Evolutionary conservation across 2,329 filamentous ascomycete genomes (phyloP).

Genomic region (Trematosphaeria pertusa): DNA sequence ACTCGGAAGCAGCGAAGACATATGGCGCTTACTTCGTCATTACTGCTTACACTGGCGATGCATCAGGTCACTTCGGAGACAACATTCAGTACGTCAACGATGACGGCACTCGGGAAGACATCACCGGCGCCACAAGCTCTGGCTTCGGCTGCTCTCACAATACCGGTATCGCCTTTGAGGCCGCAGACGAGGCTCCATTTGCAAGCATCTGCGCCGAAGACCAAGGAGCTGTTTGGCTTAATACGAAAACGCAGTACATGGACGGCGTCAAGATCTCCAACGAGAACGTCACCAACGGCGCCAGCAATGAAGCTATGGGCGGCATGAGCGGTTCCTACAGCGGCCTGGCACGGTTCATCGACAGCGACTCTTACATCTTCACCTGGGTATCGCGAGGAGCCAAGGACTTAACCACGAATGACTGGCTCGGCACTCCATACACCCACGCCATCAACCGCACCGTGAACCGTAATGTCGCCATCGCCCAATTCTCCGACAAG

Average conservation of each 20-base stretch:
- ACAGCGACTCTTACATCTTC: conserved; percentile 63
- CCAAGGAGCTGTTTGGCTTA: conserved; percentile 69
- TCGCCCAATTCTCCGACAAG: conserved; percentile 65
- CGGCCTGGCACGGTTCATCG: conserved; percentile 61
- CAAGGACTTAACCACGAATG: conserved; percentile 60
- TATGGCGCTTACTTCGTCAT: conserved; percentile 70
- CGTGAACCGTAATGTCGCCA: conserved; percentile 65
- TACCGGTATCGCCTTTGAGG: conserved; percentile 69
- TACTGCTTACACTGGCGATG: conserved; percentile 63
- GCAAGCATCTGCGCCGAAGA: conserved; percentile 67
- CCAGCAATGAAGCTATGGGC: conserved; percentile 64
- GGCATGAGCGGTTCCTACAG: conserved; percentile 70
- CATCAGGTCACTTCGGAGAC: conserved; percentile 66
- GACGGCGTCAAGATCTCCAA: conserved; percentile 66
- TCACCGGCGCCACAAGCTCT: conserved; percentile 59
- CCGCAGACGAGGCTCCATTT: conserved; percentile 64
- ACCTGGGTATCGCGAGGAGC: conserved; percentile 69
- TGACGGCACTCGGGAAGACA: conserved; percentile 58
- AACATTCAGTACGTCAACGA: conserved; percentile 59
- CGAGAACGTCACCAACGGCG: conserved; percentile 68
- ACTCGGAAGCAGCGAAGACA: conserved; percentile 61
- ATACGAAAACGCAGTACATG: conserved; percentile 67
- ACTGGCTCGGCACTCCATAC: conserved; percentile 65
- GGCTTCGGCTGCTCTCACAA: conserved; percentile 70
- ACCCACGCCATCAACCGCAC: conserved; percentile 62